Conservation (phyloP, 2,329 filamentous ascomycete species). For the Calonectria honghensis region DNA sequence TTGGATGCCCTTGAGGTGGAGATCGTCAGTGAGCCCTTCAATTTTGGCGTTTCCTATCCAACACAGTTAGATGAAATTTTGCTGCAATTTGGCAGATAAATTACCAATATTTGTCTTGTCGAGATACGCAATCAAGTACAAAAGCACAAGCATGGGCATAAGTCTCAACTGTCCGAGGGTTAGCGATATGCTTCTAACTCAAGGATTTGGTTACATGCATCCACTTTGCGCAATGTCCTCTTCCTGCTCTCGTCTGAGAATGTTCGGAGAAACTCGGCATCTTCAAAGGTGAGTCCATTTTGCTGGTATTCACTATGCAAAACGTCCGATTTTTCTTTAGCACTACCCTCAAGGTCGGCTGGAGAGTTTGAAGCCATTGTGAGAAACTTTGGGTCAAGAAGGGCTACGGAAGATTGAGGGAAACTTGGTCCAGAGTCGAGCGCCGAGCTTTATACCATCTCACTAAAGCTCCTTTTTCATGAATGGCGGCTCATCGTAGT, state of each 20-base stretch:
- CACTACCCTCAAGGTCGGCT: constrained; percentile 52
- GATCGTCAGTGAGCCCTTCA: constrained; percentile 57
- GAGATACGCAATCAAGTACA: constrained; percentile 65
- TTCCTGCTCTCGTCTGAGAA: constrained; percentile 57
- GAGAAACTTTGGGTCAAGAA: background rate
- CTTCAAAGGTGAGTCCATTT: constrained; percentile 51
- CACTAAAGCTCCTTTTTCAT: background rate
- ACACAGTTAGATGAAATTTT: background rate
- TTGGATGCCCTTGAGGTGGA: constrained; percentile 71
- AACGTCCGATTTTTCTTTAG: constrained; percentile 50
- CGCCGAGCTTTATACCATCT: background rate
- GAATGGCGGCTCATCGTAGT: background rate
- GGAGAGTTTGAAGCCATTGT: constrained; percentile 41
- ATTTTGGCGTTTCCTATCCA: constrained; percentile 69
- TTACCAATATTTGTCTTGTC: constrained; percentile 53
- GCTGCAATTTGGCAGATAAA: no score
- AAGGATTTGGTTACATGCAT: constrained; percentile 43
- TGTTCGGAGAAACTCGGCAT: constrained; percentile 56
- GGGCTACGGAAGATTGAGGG: background rate
- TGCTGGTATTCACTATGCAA: constrained; percentile 51
- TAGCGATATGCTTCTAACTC: background rate
- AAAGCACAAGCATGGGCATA: constrained; percentile 56
- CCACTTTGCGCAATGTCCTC: constrained; percentile 57
- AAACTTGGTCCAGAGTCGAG: background rate
- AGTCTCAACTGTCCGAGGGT: constrained; percentile 47